Conservation (phyloP, 2,329 filamentous ascomycete species). For the Beauveria medogensis region DNA sequence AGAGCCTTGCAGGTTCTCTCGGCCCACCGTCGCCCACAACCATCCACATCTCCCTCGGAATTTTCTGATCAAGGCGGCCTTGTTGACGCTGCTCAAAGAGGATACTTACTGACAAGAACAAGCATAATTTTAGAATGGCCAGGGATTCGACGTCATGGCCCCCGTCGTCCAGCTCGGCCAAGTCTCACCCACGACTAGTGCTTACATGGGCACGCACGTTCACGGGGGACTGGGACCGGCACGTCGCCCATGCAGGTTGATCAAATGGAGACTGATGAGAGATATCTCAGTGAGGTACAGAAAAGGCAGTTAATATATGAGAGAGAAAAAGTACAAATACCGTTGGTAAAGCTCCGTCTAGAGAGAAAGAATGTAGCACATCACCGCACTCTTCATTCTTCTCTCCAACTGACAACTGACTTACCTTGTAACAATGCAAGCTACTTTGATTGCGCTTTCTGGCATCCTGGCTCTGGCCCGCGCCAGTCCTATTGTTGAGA, state of each 20-base stretch:
- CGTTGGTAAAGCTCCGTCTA: background rate
- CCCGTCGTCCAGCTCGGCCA: background rate
- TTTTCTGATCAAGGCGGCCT: background rate
- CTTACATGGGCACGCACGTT: slow-evolving; percentile 3
- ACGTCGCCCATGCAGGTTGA: background rate
- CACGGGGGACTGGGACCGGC: background rate
- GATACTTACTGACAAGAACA: background rate
- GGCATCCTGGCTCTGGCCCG: slow-evolving; percentile 13
- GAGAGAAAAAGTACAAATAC: background rate
- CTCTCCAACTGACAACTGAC: background rate
- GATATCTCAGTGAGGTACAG: background rate
- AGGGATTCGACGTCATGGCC: background rate
- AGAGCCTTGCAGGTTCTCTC: background rate
- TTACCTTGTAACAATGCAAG: background rate
- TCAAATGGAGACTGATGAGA: background rate
- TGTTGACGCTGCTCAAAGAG: background rate
- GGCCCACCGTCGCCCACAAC: background rate
- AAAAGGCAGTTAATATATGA: background rate
- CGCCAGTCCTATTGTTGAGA: slow-evolving; percentile 13
- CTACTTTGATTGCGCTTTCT: background rate
- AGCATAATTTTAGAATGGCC: background rate
- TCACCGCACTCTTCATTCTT: background rate
- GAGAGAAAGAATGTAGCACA: background rate
- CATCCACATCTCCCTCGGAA: background rate
- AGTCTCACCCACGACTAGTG: background rate